phyloP scores from a whole-genome alignment of 306 rosid genomes.

The Fagus crenata region DNA sequence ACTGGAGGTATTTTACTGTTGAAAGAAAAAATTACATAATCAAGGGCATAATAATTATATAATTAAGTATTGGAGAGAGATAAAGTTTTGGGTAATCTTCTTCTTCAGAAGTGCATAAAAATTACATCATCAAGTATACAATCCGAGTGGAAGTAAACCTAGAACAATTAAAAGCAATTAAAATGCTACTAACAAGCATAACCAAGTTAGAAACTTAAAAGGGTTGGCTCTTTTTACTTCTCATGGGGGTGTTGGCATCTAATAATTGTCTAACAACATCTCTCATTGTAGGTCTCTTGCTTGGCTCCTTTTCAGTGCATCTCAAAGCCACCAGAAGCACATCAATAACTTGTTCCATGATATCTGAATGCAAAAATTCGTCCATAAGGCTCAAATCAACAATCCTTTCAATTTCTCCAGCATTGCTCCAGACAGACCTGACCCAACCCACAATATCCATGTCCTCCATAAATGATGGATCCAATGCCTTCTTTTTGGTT shows the following conservation, averaged over 20 bases:
- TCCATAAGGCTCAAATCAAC: constrained; percentile 52
- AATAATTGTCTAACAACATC: constrained; percentile 47
- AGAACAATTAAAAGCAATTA: not conserved
- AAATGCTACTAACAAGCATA: not conserved
- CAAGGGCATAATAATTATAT: too few species aligned
- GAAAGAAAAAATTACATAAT: too few species aligned
- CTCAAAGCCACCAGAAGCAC: constrained; percentile 58
- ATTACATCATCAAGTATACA: not conserved
- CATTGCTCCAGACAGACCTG: constrained; percentile 45
- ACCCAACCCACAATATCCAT: constrained; percentile 55
- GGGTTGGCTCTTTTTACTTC: constrained; percentile 21
- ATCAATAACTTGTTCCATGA: constrained; percentile 42
- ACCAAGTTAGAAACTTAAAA: not conserved
- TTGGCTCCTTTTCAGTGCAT: constrained; percentile 60
- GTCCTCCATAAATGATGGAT: constrained; percentile 48
- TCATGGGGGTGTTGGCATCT: constrained; percentile 33
- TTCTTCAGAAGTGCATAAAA: not conserved
- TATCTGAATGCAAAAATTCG: constrained; percentile 43
- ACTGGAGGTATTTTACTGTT: too few species aligned
- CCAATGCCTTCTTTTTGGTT: constrained; percentile 63
- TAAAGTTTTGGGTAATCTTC: too few species aligned
- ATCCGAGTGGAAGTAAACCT: not conserved
- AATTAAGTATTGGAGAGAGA: too few species aligned
- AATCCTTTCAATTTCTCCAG: constrained; percentile 43
- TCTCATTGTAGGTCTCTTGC: constrained; percentile 62